Evolutionary conservation across 805 yeast species (phyloP).

Genomic region (Teunomyces gatunensis): DNA sequence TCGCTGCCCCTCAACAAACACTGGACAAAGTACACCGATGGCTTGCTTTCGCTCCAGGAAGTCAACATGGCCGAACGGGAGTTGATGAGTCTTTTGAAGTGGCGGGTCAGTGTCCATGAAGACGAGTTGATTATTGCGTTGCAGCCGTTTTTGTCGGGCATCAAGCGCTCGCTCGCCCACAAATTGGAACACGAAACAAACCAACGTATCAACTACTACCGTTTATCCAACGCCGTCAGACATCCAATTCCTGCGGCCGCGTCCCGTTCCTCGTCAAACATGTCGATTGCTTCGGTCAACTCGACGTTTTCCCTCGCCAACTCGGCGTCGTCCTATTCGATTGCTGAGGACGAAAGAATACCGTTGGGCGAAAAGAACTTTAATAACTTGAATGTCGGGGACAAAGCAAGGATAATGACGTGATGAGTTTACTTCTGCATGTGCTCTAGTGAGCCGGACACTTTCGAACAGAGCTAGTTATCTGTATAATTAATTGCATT

Average conservation of each 20-base stretch:
- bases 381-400: slow-evolving; percentile 6
- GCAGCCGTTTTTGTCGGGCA: slow-evolving; percentile 72
- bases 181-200: slow-evolving; percentile 23
- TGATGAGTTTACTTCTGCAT: slow-evolving; percentile 2
- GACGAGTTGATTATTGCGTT: slow-evolving; percentile 68
- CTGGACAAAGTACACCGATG: slow-evolving; percentile 92
- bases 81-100: slow-evolving; percentile 73
- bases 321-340: slow-evolving; percentile 16
- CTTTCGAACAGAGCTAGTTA: neutral
- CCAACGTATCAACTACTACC: slow-evolving; percentile 30
- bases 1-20: slow-evolving; percentile 94
- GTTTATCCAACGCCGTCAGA: slow-evolving; percentile 22
- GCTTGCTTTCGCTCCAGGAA: slow-evolving; percentile 70
- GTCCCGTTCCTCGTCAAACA: slow-evolving; percentile 12
- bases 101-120: slow-evolving; percentile 75
- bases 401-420: neutral
- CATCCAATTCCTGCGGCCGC: slow-evolving; percentile 3
- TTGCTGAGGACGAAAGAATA: slow-evolving; percentile 8
- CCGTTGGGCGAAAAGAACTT: slow-evolving; percentile 10
- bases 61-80: slow-evolving; percentile 92
- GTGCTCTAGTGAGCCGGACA: neutral
- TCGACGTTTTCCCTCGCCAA: slow-evolving; percentile 16
- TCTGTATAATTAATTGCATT: neutral
- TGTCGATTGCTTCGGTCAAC: slow-evolving; percentile 14
- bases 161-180: slow-evolving; percentile 50